These are phyloP conservation scores for Aspergillus wentii DNA, from an alignment of 495 filamentous ascomycete genomes.

Conservation along the genomic window DNA sequence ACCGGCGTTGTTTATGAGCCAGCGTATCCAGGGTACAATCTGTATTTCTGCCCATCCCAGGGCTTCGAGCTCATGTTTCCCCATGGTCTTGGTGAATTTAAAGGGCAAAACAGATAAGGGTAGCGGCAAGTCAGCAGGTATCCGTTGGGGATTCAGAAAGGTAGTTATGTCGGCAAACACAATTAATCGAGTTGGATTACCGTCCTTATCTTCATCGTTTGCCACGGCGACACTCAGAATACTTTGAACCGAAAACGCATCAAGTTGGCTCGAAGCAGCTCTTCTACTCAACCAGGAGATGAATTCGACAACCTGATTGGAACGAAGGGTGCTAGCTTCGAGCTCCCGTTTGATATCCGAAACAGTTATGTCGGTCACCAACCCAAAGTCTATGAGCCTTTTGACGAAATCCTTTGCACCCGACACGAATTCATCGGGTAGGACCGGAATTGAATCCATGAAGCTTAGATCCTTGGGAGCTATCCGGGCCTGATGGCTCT, in stretches of 20 bases:
- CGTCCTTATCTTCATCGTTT: slow-evolving; percentile 59
- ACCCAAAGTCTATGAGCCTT: slow-evolving; percentile 69
- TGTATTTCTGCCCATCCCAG: slow-evolving; percentile 81
- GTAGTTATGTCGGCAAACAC: slow-evolving; percentile 67
- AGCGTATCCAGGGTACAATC: slow-evolving; percentile 77
- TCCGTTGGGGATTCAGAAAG: slow-evolving; percentile 67
- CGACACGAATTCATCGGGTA: slow-evolving; percentile 68
- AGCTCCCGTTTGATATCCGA: slow-evolving; percentile 80
- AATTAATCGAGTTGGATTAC: slow-evolving; percentile 59
- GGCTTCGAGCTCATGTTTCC: slow-evolving; percentile 59
- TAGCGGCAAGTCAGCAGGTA: slow-evolving; percentile 76
- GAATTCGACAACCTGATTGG: slow-evolving; percentile 72
- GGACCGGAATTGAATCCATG: slow-evolving; percentile 81
- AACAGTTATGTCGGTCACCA: slow-evolving; percentile 80
- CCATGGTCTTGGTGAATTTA: slow-evolving; percentile 61
- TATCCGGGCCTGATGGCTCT: slow-evolving; percentile 70
- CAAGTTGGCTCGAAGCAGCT: slow-evolving; percentile 61
- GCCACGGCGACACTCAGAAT: slow-evolving; percentile 79
- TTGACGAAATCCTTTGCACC: slow-evolving; percentile 64
- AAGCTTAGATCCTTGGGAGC: slow-evolving; percentile 81
- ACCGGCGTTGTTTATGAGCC: slow-evolving; percentile 60
- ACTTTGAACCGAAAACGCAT: slow-evolving; percentile 52
- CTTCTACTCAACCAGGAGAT: slow-evolving; percentile 75
- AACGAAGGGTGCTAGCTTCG: slow-evolving; percentile 66
- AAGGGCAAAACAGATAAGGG: slow-evolving; percentile 82